Percentiles rank a stretch among this genome's conserved stretches.
These are phyloP conservation scores for Rhodotorula kratochvilovae DNA, from an alignment of 768 basidiomycete species.

Conservation along the genomic window DNA sequence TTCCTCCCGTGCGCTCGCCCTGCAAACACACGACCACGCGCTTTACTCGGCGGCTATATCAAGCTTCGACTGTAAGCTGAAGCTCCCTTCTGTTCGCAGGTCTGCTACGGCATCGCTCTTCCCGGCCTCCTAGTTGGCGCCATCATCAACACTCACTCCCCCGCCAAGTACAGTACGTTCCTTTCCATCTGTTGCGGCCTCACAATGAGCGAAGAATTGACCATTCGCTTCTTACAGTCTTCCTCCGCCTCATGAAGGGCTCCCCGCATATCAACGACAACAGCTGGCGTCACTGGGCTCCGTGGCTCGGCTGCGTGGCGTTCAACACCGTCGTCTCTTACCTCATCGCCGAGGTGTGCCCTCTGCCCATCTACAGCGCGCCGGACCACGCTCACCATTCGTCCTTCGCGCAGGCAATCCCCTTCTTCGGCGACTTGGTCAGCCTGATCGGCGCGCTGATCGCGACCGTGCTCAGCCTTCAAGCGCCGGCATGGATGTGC, in stretches of 20 bases:
- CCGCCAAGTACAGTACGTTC: neutral
- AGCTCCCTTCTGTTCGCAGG: too few species aligned
- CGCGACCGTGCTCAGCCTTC: too few species aligned
- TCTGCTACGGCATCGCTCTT: constrained; percentile 40
- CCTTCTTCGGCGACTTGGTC: neutral
- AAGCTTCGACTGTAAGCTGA: too few species aligned
- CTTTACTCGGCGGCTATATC: too few species aligned
- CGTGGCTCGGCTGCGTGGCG: constrained; percentile 45
- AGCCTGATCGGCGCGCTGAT: neutral
- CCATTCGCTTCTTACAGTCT: neutral
- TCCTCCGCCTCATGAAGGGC: neutral
- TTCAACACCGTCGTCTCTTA: constrained; percentile 38
- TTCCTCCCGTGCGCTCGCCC: too few species aligned
- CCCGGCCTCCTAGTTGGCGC: constrained; percentile 16
- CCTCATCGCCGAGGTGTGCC: constrained; percentile 18
- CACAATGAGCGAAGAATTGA: neutral
- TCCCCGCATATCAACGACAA: constrained; percentile 36
- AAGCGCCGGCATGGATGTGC: too few species aligned
- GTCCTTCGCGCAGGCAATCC: neutral
- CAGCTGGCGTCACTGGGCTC: constrained; percentile 39
- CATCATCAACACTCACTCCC: neutral
- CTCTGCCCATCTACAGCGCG: too few species aligned
- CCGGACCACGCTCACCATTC: neutral
- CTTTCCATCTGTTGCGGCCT: neutral
- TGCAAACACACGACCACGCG: too few species aligned